These are phyloP conservation scores for Gaertneriomyces semiglobifer DNA, from an alignment of 192 early-diverging fungal species.

Conservation along the genomic window DNA sequence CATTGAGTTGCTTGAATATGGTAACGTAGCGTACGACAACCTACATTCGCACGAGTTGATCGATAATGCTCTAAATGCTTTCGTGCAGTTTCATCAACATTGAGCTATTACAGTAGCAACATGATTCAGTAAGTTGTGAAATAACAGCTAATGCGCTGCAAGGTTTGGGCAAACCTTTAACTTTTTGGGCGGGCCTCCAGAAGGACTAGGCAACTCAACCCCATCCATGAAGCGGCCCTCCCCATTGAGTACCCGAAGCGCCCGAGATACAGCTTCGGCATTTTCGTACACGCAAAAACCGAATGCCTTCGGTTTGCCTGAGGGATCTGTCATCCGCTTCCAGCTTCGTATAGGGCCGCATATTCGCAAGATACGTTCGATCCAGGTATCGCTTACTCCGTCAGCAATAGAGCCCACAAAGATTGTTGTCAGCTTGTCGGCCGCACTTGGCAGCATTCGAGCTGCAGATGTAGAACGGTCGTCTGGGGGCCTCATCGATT, in stretches of 20 bases:
- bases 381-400: conserved; percentile 63
- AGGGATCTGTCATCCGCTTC: conserved; percentile 64
- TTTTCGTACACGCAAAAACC: conserved; percentile 72
- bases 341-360: conserved; percentile 65
- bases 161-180: conserved; percentile 39
- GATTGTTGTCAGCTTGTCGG: conserved; percentile 65
- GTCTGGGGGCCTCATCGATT: too few relatives aligned
- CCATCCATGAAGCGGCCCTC: conserved; percentile 45
- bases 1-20: neutral
- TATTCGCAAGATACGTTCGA: conserved; percentile 65
- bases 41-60: conserved; percentile 3
- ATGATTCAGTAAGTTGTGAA: conserved; percentile 11
- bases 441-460: conserved; percentile 15
- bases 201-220: conserved; percentile 32
- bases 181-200: conserved; percentile 43
- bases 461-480: neutral
- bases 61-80: conserved; percentile 51
- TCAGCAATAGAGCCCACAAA: conserved; percentile 69
- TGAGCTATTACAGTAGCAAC: conserved; percentile 38
- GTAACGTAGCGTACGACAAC: neutral
- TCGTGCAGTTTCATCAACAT: conserved; percentile 56
- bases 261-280: conserved; percentile 59
- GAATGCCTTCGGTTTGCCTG: conserved; percentile 65
- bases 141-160: conserved; percentile 19
- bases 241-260: conserved; percentile 63